Evolutionary conservation across 441 rosid species (phyloP), one percentile per base, ranked within the genome.

Genomic region (Pelargonium australe): DNA sequence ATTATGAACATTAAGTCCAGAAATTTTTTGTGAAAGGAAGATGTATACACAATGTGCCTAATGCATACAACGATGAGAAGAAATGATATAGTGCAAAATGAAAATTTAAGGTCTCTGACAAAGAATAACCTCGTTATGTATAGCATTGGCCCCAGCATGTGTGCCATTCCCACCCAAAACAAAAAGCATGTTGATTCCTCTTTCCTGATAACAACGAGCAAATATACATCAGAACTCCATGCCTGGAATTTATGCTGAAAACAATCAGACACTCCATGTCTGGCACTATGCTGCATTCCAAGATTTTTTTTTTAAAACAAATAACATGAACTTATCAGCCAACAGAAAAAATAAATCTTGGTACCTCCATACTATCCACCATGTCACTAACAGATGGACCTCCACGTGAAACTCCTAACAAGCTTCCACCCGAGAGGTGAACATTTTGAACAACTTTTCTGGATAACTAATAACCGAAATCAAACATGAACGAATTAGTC

Each of bases 351-450:
- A 51, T 37, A 9, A 66, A 79, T 17, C 25, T 25, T 51, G 72
- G 28, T 68, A 91, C 99, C 96, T 91, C 86, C 94, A 95, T 71
- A 63, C 81, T 84, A 70, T 85, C 88, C 28, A 91, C 99, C 45
- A 94, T 91, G 51, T 87, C 86, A 66, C 86, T 77, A 0, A 88
- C 86, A 70, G 78, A 44, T 3, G 99, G 97, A 1, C 86, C 94
- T 70, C 99, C 99, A 13, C 99, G 96, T 66, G 99, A 94, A 81
- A 95, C 99, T 76, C 99, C 99, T 58, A 95, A 80, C 80, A 91
- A 84, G 80, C 97, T 95, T 84, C 97, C 99, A 71, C 97, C 99
- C 67, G 96, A 91, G 28, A 95, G 91, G 84, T 95, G 97, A 73
- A 95, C 72, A 68, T 95, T 95, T 70, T 90, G 97, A 73, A 94